These are phyloP conservation scores for Licmophora abbreviata DNA, from an alignment of 108 stramenopile species.

Conservation along the genomic window DNA sequence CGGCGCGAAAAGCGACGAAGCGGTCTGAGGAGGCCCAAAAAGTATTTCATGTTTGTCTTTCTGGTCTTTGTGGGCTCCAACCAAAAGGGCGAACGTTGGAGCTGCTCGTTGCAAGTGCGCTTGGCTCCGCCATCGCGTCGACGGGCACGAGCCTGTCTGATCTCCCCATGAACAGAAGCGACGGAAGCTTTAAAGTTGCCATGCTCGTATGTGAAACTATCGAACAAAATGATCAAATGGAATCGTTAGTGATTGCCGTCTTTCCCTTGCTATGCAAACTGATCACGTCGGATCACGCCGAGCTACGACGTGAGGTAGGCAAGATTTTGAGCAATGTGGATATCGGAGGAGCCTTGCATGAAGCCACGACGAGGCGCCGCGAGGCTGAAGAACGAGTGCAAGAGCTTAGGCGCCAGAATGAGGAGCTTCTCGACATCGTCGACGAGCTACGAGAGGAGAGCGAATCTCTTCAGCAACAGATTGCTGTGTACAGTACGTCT, in stretches of 20 bases:
- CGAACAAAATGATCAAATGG: conserved; percentile 29
- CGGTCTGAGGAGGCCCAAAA: conserved; percentile 10
- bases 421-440: conserved; percentile 19
- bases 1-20: not conserved
- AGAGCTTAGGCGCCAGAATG: conserved; percentile 22
- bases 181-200: too few species aligned
- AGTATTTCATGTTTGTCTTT: conserved; percentile 49
- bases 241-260: conserved; percentile 34
- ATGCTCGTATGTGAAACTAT: conserved; percentile 44
- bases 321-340: conserved; percentile 32
- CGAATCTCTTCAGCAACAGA: conserved; percentile 36
- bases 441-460: conserved; percentile 44
- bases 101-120: too few species aligned
- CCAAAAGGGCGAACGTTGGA: conserved; percentile 26
- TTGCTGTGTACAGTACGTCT: conserved; percentile 12
- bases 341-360: conserved; percentile 28
- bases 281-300: conserved; percentile 31
- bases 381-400: conserved; percentile 39
- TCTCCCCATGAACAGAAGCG: too few species aligned
- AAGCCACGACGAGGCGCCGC: conserved; percentile 31
- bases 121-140: too few species aligned
- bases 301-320: conserved; percentile 44
- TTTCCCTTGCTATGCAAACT: conserved; percentile 56
- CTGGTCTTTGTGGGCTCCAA: conserved; percentile 39
- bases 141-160: too few species aligned